Conservation (phyloP, 495 filamentous ascomycete species). For the Daldinia decipiens region DNA sequence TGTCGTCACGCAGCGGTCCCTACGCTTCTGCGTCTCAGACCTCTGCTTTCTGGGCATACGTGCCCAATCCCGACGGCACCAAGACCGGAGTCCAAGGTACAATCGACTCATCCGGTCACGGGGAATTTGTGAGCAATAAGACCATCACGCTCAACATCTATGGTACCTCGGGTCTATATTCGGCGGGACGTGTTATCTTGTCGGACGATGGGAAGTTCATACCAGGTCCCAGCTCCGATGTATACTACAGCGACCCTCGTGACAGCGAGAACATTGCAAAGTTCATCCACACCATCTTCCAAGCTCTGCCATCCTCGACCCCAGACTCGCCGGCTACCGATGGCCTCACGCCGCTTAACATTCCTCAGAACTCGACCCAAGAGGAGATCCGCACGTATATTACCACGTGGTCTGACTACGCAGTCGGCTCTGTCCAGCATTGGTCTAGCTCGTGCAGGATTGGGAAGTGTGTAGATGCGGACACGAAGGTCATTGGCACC, state of each 20-base stretch:
- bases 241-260: slow-evolving; percentile 52
- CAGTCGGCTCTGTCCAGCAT: slow-evolving; percentile 53
- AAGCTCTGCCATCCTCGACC: slow-evolving; percentile 46
- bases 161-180: slow-evolving; percentile 55
- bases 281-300: slow-evolving; percentile 55
- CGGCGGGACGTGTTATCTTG: slow-evolving; percentile 50
- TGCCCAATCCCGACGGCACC: slow-evolving; percentile 48
- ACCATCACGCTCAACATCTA: slow-evolving; percentile 58
- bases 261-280: slow-evolving; percentile 53
- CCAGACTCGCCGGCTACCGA: slow-evolving; percentile 35
- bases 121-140: slow-evolving; percentile 43
- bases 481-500: slow-evolving; percentile 51
- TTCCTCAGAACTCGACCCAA: slow-evolving; percentile 46
- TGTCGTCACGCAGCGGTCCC: slow-evolving; percentile 49
- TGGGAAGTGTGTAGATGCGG: slow-evolving; percentile 50
- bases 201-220: slow-evolving; percentile 46
- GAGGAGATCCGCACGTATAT: slow-evolving; percentile 53
- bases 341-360: slow-evolving; percentile 52
- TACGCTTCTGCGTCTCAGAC: slow-evolving; percentile 54
- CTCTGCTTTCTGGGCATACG: slow-evolving; percentile 54
- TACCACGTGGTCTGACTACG: slow-evolving; percentile 51
- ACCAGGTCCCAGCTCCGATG: slow-evolving; percentile 45
- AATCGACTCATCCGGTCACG: slow-evolving; percentile 52
- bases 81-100: slow-evolving; percentile 52
- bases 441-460: slow-evolving; percentile 55